A percentile compares a stretch with the other conserved stretches of the same genome.
Conservation (phyloP, 345 rosid genomes). For the Cardiospermum halicacabum region DNA sequence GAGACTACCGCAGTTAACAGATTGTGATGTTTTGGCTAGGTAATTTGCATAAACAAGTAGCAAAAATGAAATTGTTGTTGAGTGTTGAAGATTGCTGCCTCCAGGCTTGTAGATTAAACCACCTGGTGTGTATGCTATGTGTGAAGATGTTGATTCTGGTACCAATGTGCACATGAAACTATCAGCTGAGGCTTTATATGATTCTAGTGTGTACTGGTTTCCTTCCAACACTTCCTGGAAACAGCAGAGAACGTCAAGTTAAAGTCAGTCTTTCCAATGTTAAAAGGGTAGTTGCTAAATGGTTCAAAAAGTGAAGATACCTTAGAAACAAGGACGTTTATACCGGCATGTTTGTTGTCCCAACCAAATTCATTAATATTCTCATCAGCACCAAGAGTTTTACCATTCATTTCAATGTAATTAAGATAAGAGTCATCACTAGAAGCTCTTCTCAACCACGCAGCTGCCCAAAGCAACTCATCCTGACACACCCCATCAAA, state of each 20-base stretch:
- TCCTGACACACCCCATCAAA: slow-evolving; percentile 38
- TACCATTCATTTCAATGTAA: slow-evolving; percentile 72
- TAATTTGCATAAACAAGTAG: slow-evolving; percentile 80
- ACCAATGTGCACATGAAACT: slow-evolving; percentile 93
- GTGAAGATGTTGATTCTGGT: slow-evolving; percentile 65
- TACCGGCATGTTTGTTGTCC: slow-evolving; percentile 97
- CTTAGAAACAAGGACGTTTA: slow-evolving; percentile 90
- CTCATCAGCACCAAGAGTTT: slow-evolving; percentile 85
- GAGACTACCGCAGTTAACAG: slow-evolving; percentile 56
- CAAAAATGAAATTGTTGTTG: slow-evolving; percentile 82
- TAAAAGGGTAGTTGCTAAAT: too few relatives aligned
- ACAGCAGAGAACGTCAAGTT: not conserved
- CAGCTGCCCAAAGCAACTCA: slow-evolving; percentile 97
- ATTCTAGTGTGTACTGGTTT: slow-evolving; percentile 47
- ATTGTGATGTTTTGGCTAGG: slow-evolving; percentile 57
- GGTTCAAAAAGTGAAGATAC: too few relatives aligned
- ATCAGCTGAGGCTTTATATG: slow-evolving; percentile 89
- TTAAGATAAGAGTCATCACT: slow-evolving; percentile 50
- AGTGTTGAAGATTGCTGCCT: slow-evolving; percentile 92
- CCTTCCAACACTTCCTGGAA: slow-evolving; percentile 73
- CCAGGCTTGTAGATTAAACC: slow-evolving; percentile 97
- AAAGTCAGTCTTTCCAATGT: too few relatives aligned
- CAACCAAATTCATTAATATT: slow-evolving; percentile 93
- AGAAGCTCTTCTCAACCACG: slow-evolving; percentile 87
- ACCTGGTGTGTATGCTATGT: slow-evolving; percentile 71